Evolutionary conservation across 768 basidiomycete genomes (phyloP).

Genomic region (Leccinum olivaceopallidum): DNA sequence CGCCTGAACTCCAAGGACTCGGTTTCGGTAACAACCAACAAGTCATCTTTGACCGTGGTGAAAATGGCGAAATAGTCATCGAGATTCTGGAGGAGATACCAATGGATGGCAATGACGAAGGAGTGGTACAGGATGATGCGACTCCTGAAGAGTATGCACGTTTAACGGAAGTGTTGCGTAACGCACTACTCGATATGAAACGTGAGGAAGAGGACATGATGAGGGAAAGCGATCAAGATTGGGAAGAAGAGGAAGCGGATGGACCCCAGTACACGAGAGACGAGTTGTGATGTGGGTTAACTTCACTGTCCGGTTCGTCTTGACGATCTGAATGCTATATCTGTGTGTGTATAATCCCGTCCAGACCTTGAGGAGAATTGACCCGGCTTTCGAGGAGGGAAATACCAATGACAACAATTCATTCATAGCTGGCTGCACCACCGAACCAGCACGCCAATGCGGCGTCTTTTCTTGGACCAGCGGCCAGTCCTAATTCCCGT

Average conservation of each 20-base stretch:
- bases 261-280: conserved; percentile 32
- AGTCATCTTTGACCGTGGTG: conserved; percentile 43
- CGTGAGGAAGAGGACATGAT: conserved; percentile 31
- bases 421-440: conserved; percentile 28
- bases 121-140: conserved; percentile 27
- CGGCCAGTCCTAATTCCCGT: conserved; percentile 25
- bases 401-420: not conserved
- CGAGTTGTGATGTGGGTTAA: conserved; percentile 33
- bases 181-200: conserved; percentile 52
- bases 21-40: conserved; percentile 31
- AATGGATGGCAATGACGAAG: conserved; percentile 31
- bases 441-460: conserved; percentile 10
- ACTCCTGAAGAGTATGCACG: conserved; percentile 42
- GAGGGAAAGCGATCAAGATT: conserved; percentile 19
- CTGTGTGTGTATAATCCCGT: not conserved
- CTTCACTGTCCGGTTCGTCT: conserved; percentile 16
- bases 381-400: conserved; percentile 5
- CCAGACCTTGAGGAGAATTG: not conserved
- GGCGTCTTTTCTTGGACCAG: conserved; percentile 9
- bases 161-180: conserved; percentile 52
- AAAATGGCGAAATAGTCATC: conserved; percentile 43
- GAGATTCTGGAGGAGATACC: conserved; percentile 48
- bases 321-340: conserved; percentile 19
- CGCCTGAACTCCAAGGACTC: conserved; percentile 31
- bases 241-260: conserved; percentile 35